Evolutionary conservation across 1,284 basidiomycete genomes (phyloP).

Genomic region (Ceratobasidium sp.): DNA sequence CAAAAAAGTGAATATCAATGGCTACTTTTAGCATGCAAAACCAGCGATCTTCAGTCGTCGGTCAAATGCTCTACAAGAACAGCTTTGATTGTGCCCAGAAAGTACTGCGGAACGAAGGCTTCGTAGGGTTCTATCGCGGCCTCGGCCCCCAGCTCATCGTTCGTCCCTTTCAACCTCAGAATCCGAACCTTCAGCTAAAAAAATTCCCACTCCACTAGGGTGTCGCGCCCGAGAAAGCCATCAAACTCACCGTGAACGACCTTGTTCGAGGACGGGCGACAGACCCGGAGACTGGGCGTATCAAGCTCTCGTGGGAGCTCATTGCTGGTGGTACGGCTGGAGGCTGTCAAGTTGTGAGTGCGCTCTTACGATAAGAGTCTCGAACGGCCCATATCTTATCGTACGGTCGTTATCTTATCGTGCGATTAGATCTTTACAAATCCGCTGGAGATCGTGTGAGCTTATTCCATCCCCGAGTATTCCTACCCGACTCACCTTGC

Average conservation of each 20-base stretch:
- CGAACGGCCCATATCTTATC: not conserved
- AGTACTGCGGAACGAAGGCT: constrained; percentile 95
- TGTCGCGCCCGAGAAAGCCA: constrained; percentile 98
- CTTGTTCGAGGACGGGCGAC: constrained; percentile 85
- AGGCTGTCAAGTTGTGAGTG: constrained; percentile 95
- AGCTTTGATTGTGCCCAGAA: constrained; percentile 94
- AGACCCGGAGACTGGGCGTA: constrained; percentile 95
- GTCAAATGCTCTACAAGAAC: constrained; percentile 95
- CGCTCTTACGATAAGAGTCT: not conserved
- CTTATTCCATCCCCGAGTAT: not conserved
- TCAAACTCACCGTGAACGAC: constrained; percentile 97
- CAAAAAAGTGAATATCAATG: not conserved
- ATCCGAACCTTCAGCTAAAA: not conserved
- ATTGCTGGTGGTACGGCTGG: constrained; percentile 94
- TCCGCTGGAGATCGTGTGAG: constrained; percentile 92
- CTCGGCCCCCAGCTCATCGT: constrained; percentile 95
- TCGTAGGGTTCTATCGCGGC: constrained; percentile 96
- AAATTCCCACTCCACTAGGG: constrained; percentile 68
- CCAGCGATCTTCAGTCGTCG: constrained; percentile 94
- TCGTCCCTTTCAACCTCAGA: constrained; percentile 53
- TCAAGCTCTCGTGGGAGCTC: constrained; percentile 89
- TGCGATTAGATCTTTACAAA: constrained; percentile 89
- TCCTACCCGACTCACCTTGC: constrained; percentile 24
- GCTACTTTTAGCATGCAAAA: constrained; percentile 89
- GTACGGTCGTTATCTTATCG: not conserved